Conservation (phyloP, 208 protist species). For the Leishmania gerbilli region DNA sequence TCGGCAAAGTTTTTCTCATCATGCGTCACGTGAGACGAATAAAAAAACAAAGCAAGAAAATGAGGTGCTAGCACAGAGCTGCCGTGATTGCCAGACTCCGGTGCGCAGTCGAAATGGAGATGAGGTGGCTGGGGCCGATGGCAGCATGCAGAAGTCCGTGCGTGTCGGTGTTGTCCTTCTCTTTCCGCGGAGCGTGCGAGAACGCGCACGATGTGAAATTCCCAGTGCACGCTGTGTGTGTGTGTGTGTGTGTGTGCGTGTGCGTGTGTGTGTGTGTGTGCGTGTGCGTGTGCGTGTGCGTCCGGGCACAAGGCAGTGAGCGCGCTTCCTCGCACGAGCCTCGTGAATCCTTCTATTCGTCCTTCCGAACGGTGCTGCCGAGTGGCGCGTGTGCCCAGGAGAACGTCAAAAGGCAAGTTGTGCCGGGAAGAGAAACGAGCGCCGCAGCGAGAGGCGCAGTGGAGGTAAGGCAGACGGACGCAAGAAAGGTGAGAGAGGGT, state of each 20-base stretch:
- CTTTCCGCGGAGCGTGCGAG: background rate
- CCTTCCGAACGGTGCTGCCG: background rate
- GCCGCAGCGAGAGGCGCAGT: background rate
- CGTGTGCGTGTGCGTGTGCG: background rate
- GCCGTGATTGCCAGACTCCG: too few species aligned
- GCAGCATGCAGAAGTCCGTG: background rate
- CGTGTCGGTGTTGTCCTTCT: background rate
- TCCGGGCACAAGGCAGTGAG: background rate
- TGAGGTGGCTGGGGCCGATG: background rate
- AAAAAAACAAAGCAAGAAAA: background rate
- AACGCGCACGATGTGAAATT: background rate
- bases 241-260: background rate
- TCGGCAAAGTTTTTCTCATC: background rate
- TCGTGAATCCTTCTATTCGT: background rate
- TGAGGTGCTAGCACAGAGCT: background rate
- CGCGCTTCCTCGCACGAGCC: background rate
- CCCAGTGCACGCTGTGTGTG: background rate
- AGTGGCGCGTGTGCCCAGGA: background rate
- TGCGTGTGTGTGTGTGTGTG: background rate
- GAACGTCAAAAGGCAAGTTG: background rate
- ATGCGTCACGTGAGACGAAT: background rate
- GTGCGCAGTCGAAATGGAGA: background rate
- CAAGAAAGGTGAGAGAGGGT: background rate
- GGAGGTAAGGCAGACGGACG: background rate
- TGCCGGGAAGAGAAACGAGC: background rate